Conservation (phyloP, 1,284 basidiomycete genomes). For the Papiliotrema fonsecae region DNA sequence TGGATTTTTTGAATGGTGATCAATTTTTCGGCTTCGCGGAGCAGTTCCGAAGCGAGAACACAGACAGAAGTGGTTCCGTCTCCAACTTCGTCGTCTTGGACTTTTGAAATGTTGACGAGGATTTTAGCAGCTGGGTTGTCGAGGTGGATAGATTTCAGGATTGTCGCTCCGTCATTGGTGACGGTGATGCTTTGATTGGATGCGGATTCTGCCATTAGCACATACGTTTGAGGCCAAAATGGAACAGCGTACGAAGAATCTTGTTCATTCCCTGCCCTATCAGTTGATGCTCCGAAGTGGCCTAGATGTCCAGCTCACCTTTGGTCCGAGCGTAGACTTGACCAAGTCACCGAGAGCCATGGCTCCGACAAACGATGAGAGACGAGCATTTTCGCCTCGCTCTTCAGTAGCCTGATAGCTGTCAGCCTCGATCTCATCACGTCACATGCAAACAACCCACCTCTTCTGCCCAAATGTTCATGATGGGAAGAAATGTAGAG, state of each 20-base stretch:
- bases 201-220: conserved; percentile 59
- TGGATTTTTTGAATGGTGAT: conserved; percentile 83
- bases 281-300: background rate
- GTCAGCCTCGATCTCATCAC: background rate
- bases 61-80: conserved; percentile 96
- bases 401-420: conserved; percentile 84
- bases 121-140: conserved; percentile 99
- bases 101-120: conserved; percentile 99
- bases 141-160: conserved; percentile 92
- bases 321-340: conserved; percentile 96
- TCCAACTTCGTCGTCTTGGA: conserved; percentile 98
- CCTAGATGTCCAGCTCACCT: conserved; percentile 53
- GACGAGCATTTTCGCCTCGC: conserved; percentile 96
- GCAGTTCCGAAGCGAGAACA: conserved; percentile 84
- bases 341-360: conserved; percentile 95
- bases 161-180: conserved; percentile 98
- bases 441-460: conserved; percentile 24
- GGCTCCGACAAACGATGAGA: conserved; percentile 96
- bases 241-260: conserved; percentile 42
- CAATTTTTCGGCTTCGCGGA: conserved; percentile 94
- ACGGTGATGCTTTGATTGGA: conserved; percentile 92
- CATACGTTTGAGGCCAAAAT: background rate
- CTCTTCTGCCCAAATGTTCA: conserved; percentile 50
- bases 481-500: conserved; percentile 15
- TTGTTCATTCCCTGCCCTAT: conserved; percentile 51